These are phyloP conservation scores for Tuctoria greenei DNA, from an alignment of 176 grass and related monocot genomes.

Conservation along the genomic window DNA sequence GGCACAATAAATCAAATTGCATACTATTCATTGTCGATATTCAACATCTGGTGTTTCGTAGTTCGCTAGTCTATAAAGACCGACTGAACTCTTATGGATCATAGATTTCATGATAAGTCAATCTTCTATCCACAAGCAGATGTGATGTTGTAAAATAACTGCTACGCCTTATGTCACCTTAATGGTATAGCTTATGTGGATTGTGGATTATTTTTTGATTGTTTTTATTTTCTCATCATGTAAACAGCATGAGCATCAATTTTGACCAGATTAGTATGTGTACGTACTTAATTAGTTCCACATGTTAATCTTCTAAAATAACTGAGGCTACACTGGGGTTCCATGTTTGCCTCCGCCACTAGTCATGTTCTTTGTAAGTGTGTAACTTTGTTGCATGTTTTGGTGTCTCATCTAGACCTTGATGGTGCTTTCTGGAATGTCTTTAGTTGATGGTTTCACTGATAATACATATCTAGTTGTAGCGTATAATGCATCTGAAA, in stretches of 20 bases:
- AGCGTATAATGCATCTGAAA: neutral
- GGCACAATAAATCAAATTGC: no score
- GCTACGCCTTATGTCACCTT: neutral
- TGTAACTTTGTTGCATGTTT: neutral
- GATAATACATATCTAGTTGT: neutral
- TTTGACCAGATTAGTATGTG: neutral
- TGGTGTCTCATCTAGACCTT: neutral
- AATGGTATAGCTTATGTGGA: neutral
- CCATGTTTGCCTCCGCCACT: neutral
- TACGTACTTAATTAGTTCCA: neutral
- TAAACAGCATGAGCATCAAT: neutral
- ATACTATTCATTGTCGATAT: no score
- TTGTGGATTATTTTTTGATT: neutral
- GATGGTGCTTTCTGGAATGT: neutral
- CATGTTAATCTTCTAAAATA: conserved; percentile 16
- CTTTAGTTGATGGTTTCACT: neutral
- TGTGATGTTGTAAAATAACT: neutral
- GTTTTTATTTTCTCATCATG: neutral
- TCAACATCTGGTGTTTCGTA: neutral
- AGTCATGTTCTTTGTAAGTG: neutral
- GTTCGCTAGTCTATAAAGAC: neutral
- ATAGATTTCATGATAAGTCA: neutral
- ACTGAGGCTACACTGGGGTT: neutral
- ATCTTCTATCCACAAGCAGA: neutral
- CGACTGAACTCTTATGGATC: neutral